A percentile compares a stretch with the other conserved stretches of the same genome.
Evolutionary conservation across 2,329 filamentous ascomycete species (phyloP).

Genomic region (Blumeria graminis): DNA sequence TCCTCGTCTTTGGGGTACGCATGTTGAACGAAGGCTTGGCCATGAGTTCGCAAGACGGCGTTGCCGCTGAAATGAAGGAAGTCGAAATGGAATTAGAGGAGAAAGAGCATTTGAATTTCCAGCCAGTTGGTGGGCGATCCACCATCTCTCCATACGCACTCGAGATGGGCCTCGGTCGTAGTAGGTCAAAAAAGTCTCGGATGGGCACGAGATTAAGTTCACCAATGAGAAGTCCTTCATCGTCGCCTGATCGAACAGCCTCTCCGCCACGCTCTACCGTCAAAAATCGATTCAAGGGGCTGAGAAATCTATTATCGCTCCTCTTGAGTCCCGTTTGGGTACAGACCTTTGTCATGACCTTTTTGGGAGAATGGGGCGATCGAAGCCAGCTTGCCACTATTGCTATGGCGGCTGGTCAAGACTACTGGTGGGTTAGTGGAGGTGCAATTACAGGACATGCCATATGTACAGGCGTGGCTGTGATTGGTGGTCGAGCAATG

Average conservation of each 20-base stretch:
- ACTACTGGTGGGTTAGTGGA: slow-evolving; percentile 96
- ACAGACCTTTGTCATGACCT: slow-evolving; percentile 97
- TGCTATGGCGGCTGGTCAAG: slow-evolving; percentile 92
- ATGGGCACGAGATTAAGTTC: slow-evolving; percentile 57
- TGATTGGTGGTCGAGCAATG: slow-evolving; percentile 77
- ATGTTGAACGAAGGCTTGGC: slow-evolving; percentile 66
- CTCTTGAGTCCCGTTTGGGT: slow-evolving; percentile 93
- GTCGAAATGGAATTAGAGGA: slow-evolving; percentile 85
- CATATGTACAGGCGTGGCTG: slow-evolving; percentile 74
- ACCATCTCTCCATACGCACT: slow-evolving; percentile 52
- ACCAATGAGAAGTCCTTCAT: slow-evolving; percentile 55
- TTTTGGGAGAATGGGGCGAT: slow-evolving; percentile 94
- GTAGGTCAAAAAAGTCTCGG: slow-evolving; percentile 41
- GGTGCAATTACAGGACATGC: slow-evolving; percentile 72
- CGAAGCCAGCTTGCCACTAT: slow-evolving; percentile 95
- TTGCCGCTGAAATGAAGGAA: slow-evolving; percentile 93
- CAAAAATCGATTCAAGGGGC: slow-evolving; percentile 29
- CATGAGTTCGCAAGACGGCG: slow-evolving; percentile 76
- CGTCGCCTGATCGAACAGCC: slow-evolving; percentile 35
- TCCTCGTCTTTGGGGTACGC: slow-evolving; percentile 71
- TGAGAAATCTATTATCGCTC: slow-evolving; percentile 69
- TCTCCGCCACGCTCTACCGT: slow-evolving; percentile 18
- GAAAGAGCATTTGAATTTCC: slow-evolving; percentile 57
- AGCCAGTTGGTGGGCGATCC: slow-evolving; percentile 38
- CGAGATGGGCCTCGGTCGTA: slow-evolving; percentile 49